Percentiles rank a stretch among this genome's conserved stretches.
Conservation (phyloP, 1,284 basidiomycete genomes). For the Heliocybe sulcata region DNA sequence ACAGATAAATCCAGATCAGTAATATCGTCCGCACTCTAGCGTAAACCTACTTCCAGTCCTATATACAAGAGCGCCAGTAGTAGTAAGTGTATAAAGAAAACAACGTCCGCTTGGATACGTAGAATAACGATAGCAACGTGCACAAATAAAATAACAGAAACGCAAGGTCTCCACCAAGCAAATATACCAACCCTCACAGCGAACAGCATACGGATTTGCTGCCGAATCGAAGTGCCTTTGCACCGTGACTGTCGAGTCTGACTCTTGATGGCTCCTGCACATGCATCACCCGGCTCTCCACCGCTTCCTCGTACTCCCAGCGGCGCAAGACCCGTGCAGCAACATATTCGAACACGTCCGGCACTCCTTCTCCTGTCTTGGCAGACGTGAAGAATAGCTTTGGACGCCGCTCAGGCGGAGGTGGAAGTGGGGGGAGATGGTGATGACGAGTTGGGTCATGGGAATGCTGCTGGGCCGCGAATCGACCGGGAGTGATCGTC, state of each 20-base stretch:
- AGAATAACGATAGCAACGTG: neutral
- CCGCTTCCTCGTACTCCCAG: constrained; percentile 57
- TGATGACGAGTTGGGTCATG: constrained; percentile 9
- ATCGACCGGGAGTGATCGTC: constrained; percentile 59
- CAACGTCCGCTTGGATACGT: neutral
- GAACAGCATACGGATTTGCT: neutral
- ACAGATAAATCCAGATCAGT: too few relatives aligned
- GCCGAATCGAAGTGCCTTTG: neutral
- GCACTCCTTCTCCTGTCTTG: constrained; percentile 64
- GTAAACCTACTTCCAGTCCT: too few relatives aligned
- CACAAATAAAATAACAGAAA: neutral
- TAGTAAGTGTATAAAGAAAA: too few relatives aligned
- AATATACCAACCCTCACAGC: neutral
- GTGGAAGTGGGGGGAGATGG: constrained; percentile 17
- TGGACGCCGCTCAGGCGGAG: constrained; percentile 41
- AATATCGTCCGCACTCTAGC: too few relatives aligned
- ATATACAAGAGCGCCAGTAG: too few relatives aligned
- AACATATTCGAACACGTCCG: constrained; percentile 64
- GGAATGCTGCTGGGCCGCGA: constrained; percentile 29
- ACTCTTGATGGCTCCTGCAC: constrained; percentile 12
- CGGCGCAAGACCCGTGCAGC: constrained; percentile 46
- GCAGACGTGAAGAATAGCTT: constrained; percentile 68
- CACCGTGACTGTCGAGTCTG: neutral
- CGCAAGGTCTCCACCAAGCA: neutral
- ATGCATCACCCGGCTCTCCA: constrained; percentile 24